Percentiles rank a stretch among this genome's conserved stretches.
These are phyloP conservation scores for Elsinoe perseae DNA, from an alignment of 2,329 filamentous ascomycete species.

Conservation along the genomic window DNA sequence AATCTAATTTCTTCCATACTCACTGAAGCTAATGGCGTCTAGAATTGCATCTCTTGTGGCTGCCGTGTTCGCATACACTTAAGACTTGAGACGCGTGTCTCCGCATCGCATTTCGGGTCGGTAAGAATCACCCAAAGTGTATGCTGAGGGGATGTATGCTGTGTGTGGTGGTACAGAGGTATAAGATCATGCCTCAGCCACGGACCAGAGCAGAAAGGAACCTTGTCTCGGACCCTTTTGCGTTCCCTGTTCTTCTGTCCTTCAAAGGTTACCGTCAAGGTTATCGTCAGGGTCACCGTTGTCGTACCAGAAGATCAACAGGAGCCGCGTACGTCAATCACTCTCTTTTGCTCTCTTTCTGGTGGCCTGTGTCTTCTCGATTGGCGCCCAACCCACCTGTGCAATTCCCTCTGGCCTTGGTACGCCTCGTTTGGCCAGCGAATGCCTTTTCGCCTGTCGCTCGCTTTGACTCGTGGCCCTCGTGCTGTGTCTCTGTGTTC, in stretches of 20 bases:
- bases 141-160: background rate
- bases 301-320: background rate
- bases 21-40: background rate
- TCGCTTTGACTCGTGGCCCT: background rate
- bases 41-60: background rate
- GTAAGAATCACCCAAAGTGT: background rate
- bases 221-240: background rate
- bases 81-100: constrained; percentile 6
- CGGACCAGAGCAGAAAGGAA: background rate
- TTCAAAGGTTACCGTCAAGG: too few relatives aligned
- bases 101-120: background rate
- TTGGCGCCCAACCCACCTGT: constrained; percentile 3
- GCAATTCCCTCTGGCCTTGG: background rate
- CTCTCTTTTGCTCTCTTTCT: background rate
- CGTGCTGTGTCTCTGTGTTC: background rate
- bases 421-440: background rate
- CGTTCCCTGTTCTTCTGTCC: background rate
- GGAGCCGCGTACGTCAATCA: constrained; percentile 12
- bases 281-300: too few relatives aligned
- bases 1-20: background rate
- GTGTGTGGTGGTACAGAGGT: background rate
- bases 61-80: background rate
- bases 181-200: background rate
- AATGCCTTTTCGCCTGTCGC: background rate
- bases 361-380: background rate